Evolutionary conservation across 225 moss, liverwort and hornwort species (phyloP).

Genomic region (Physcomitrellopsis africana): DNA sequence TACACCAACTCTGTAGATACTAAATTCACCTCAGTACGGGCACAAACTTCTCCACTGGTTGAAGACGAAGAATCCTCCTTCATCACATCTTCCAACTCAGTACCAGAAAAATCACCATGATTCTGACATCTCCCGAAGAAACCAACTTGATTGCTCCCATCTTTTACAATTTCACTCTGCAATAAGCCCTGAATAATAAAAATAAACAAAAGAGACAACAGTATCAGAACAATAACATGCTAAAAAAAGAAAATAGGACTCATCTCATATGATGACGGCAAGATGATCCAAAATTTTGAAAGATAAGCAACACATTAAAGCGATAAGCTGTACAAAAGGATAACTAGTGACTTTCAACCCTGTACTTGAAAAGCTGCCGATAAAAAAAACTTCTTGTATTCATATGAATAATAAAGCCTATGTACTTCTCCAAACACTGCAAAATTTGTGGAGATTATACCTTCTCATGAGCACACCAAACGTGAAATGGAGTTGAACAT

Average conservation of each 20-base stretch:
- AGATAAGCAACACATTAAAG: no score
- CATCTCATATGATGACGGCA: not conserved
- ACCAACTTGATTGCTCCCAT: slow-evolving; percentile 79
- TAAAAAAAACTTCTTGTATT: not conserved
- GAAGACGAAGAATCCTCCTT: slow-evolving; percentile 23
- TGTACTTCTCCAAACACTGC: not conserved
- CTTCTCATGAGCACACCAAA: slow-evolving; percentile 88
- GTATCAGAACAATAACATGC: not conserved
- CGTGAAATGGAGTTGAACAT: slow-evolving; percentile 72
- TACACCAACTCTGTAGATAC: not conserved
- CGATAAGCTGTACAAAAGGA: not conserved
- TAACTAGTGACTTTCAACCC: not conserved
- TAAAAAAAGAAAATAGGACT: not conserved
- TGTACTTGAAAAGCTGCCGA: not conserved
- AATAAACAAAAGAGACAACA: not conserved
- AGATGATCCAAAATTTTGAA: not conserved
- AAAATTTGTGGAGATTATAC: slow-evolving; percentile 32
- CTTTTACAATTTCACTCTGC: slow-evolving; percentile 77
- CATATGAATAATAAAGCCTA: not conserved
- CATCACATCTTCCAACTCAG: slow-evolving; percentile 34
- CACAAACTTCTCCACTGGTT: slow-evolving; percentile 47
- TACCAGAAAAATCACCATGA: slow-evolving; percentile 55
- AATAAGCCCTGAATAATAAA: slow-evolving; percentile 55
- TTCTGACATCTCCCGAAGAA: slow-evolving; percentile 73
- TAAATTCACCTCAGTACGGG: slow-evolving; percentile 70